A percentile compares a stretch with the other conserved stretches of the same genome.
Conservation (phyloP, 2,329 filamentous ascomycete species). For the Mycogone perniciosa region DNA sequence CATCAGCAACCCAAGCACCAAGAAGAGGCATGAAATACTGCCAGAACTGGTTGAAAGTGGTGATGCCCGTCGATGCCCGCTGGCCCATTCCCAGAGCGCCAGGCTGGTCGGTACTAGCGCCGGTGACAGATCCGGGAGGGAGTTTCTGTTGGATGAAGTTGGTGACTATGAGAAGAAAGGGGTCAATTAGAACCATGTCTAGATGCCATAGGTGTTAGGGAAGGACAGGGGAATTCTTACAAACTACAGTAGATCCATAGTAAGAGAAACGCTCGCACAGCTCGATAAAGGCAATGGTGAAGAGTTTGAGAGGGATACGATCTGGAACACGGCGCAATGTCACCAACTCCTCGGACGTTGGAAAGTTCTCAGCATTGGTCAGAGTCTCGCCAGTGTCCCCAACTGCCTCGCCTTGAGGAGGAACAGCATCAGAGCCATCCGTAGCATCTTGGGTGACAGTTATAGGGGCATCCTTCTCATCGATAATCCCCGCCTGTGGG, state of each 20-base stretch:
- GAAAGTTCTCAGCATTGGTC: conserved; percentile 4
- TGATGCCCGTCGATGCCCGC: conserved; percentile 41
- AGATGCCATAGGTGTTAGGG: background rate
- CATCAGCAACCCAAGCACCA: conserved; percentile 44
- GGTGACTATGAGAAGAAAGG: conserved; percentile 31
- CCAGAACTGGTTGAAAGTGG: conserved; percentile 51
- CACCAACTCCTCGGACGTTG: conserved; percentile 34
- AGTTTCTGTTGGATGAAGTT: conserved; percentile 59
- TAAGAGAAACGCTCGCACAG: conserved; percentile 68
- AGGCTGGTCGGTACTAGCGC: conserved; percentile 38
- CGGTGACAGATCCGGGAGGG: conserved; percentile 48
- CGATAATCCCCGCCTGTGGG: no score
- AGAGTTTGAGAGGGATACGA: conserved; percentile 53
- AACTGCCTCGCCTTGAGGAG: no score
- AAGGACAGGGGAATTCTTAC: conserved; percentile 37
- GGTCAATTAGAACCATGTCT: background rate
- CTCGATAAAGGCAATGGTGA: conserved; percentile 61
- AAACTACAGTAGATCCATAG: conserved; percentile 60
- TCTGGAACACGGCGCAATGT: conserved; percentile 50
- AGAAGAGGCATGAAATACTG: conserved; percentile 53
- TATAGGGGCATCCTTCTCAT: no score
- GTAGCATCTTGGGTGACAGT: no score
- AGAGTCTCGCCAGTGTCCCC: background rate
- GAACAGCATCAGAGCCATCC: no score
- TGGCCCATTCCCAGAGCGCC: conserved; percentile 54